Evolutionary conservation across 345 rosid species (phyloP).

Genomic region (Linum tenue): DNA sequence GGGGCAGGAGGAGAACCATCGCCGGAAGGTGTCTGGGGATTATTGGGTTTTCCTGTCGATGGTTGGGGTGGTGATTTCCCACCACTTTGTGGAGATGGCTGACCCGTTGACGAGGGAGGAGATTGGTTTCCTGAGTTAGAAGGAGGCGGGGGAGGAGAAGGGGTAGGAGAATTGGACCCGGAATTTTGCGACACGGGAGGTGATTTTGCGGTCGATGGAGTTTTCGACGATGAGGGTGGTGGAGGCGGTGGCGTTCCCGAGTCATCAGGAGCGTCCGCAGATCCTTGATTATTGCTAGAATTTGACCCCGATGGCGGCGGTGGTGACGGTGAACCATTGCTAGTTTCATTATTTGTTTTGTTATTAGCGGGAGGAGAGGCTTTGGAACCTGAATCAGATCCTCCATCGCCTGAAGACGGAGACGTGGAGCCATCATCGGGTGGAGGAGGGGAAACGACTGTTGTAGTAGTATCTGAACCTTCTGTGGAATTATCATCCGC

Average conservation of each 20-base stretch:
- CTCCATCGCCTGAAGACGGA: not conserved
- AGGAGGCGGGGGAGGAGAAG: constrained; percentile 9
- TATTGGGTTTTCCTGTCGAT: not conserved
- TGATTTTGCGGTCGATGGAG: constrained; percentile 21
- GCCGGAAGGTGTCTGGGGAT: constrained; percentile 12
- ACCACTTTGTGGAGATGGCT: constrained; percentile 4
- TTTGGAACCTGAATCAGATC: not conserved
- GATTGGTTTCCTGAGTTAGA: not conserved
- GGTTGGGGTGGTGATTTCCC: constrained; percentile 9
- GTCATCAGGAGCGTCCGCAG: not conserved
- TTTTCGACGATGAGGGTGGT: constrained; percentile 7
- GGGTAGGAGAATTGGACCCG: constrained; percentile 4
- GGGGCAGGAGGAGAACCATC: not conserved
- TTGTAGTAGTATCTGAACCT: not conserved
- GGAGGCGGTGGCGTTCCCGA: constrained; percentile 14
- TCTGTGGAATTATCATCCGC: not conserved
- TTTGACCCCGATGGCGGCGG: constrained; percentile 11
- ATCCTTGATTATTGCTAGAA: not conserved
- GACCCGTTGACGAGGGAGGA: not conserved
- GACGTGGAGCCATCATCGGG: not conserved
- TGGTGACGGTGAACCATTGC: constrained; percentile 17
- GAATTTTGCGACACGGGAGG: constrained; percentile 19
- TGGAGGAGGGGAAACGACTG: not conserved
- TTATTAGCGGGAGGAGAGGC: not conserved
- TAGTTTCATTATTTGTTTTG: not conserved